Evolutionary conservation across 345 rosid genomes (phyloP).

Genomic region (Raphanus raphanistrum): DNA sequence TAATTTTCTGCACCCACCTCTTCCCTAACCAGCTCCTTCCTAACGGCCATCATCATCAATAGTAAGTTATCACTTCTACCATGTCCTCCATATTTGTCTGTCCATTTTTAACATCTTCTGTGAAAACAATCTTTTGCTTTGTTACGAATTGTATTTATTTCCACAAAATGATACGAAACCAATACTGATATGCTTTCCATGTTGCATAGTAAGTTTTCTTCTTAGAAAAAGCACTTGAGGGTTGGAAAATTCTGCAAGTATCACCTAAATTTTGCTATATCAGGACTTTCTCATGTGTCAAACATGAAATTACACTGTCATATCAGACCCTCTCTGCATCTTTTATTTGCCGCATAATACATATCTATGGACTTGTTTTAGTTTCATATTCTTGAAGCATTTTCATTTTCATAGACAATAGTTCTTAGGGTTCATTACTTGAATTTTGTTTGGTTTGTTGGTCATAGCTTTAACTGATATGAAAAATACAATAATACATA

Average conservation of each 20-base stretch:
- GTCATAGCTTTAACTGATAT: neutral
- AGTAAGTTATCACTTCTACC: constrained; percentile 27
- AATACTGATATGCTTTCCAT: constrained; percentile 10
- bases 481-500: neutral
- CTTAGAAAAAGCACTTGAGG: constrained; percentile 8
- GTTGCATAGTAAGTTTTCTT: constrained; percentile 23
- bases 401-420: constrained; percentile 1
- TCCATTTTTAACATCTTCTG: neutral
- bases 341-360: constrained; percentile 12
- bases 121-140: neutral
- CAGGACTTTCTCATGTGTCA: constrained; percentile 6
- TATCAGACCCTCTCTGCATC: constrained; percentile 22
- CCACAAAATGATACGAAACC: neutral
- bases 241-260: constrained; percentile 18
- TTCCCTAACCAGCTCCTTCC: constrained; percentile 36
- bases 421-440: constrained; percentile 16
- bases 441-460: constrained; percentile 27
- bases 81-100: constrained; percentile 19
- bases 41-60: constrained; percentile 27
- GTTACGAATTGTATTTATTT: neutral
- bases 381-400: neutral
- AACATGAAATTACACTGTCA: constrained; percentile 22
- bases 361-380: neutral
- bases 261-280: constrained; percentile 20
- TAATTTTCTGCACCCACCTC: constrained; percentile 39